These are phyloP conservation scores for Candida namnaoensis DNA, from an alignment of 805 yeast species.

Conservation along the genomic window DNA sequence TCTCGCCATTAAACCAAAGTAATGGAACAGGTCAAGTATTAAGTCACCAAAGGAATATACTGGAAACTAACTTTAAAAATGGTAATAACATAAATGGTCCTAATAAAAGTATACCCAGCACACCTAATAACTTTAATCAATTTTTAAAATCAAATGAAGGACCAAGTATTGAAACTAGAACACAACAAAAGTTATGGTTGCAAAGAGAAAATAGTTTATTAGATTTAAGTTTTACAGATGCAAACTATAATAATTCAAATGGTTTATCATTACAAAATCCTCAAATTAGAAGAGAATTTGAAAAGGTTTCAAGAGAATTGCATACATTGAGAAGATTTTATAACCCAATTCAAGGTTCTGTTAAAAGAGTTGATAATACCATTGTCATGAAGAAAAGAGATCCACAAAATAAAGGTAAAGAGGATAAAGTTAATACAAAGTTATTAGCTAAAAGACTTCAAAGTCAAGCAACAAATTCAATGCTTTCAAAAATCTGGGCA, in stretches of 20 bases:
- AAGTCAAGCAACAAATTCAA: conserved; percentile 1
- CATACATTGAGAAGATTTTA: conserved; percentile 57
- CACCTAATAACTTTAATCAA: conserved; percentile 30
- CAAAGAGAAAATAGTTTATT: conserved; percentile 68
- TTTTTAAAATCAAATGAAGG: conserved; percentile 28
- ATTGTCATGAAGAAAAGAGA: background rate
- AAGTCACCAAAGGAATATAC: too few relatives aligned
- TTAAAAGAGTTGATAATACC: conserved; percentile 35
- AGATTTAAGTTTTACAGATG: conserved; percentile 31
- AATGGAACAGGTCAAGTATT: conserved; percentile 1
- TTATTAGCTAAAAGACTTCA: background rate
- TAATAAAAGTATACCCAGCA: background rate
- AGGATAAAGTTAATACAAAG: too few relatives aligned
- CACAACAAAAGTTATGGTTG: conserved; percentile 79
- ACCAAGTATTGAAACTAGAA: conserved; percentile 49
- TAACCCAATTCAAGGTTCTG: conserved; percentile 62
- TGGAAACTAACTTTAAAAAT: background rate
- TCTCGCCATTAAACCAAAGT: too few relatives aligned
- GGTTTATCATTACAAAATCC: conserved; percentile 31
- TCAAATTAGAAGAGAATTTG: conserved; percentile 67
- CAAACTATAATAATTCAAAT: background rate
- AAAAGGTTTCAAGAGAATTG: conserved; percentile 67
- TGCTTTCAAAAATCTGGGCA: conserved; percentile 10
- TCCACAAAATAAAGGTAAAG: background rate
- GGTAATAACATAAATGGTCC: too few relatives aligned